Base-by-base conservation (phyloP, 2,329 filamentous ascomycete species). In the Elsinoe necatrix region DNA sequence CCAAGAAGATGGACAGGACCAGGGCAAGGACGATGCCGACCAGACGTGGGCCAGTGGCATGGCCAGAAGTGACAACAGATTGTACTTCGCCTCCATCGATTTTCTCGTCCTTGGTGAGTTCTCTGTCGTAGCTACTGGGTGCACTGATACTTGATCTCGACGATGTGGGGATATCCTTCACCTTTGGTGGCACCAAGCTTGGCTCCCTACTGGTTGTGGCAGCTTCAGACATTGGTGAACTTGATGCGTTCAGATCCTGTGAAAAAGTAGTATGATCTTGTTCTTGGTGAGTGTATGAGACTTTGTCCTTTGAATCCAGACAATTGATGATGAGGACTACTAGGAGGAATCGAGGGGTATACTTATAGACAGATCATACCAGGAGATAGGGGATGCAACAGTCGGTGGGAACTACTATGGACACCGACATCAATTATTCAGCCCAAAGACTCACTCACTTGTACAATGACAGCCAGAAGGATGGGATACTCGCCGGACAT, bases 1-100 rank as follows among this genome's bases (percentile, higher is more conserved):
- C 60, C 29, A 62, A 50, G 57, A 63, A 62, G 42, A 63, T 58
- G 16, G 59, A 55, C n/a, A 62, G 54, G 25, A 59, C 31, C 14
- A 48, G 42, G 18, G 54, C 54, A 18, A 56, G 7, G 18, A 56
- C 54, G 41, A 56, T 45, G 18, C 39, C 16, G 3, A 56, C 41
- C 2, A 56, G 39, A 37, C 54, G 54, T 1, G 21, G 6, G 14
- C 54, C 54, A 4, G 25, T 31, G 18, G 54, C 54, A 20, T 56
- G 48, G 12, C 54, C 54, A 27, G n/a, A 29, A 1, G 54, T 56
- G 39, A 56, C 54, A 16, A 56, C 54, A 5, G 54, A 41, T 27
- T 48, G 23, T 14, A 56, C 41, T 18, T 42, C 54, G 20, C 54
- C 54, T 1, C 54, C 54, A 56, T 56, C 54, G 20, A 45, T 58